Base-by-base conservation (phyloP, 352 stramenopile genomes). In the Phytopythium cucurbitacearum region DNA sequence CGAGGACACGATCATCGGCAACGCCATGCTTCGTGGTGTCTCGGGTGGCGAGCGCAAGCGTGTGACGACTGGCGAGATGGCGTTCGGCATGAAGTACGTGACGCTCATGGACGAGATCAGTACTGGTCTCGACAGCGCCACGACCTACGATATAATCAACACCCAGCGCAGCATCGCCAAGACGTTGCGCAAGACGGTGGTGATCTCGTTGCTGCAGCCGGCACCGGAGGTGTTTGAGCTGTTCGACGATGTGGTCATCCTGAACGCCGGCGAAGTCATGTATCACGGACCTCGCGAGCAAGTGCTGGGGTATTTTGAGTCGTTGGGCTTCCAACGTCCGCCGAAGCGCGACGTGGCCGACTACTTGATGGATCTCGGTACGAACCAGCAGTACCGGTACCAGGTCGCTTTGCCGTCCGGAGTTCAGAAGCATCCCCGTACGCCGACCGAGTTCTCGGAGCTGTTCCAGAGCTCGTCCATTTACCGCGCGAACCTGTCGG, bases 101-200 rank as follows among this genome's bases (percentile, higher is more conserved):
- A 62, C 83, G n/a, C 78, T 91, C 37, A 80, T 83, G 60, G 92
- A 98, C 62, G 83, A 95, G 67, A 96, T 98, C 59, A 93, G 76
- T 46, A 98, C 89, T 3, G 93, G 93, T 5, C 71, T 98, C 7
- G 92, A 98, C 69, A 81, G 76, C 34, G 78, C 88, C 3, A 94
- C 89, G 0, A 95, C 91, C 1, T 96, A 74, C 56, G 91, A 98
- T 52, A 98, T 98, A 62, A 81, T 89, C 60, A 79, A 71, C 16
- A 64, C 82, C 3, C 57, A 96, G 15, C 67, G 59, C 8, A 65
- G 72, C 54, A 64, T 76, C 28, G 72, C 71, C 13, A 61, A 80
- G 57, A 54, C 13, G 12, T 28, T 87, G 11, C 55, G 65, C 50
- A 74, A 72, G 48, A 87, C 76, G 2, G 53, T 85, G 12, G 62